These are phyloP conservation scores for Diddensiella caesifluorescens DNA, from an alignment of 805 yeast species.

Conservation along the genomic window DNA sequence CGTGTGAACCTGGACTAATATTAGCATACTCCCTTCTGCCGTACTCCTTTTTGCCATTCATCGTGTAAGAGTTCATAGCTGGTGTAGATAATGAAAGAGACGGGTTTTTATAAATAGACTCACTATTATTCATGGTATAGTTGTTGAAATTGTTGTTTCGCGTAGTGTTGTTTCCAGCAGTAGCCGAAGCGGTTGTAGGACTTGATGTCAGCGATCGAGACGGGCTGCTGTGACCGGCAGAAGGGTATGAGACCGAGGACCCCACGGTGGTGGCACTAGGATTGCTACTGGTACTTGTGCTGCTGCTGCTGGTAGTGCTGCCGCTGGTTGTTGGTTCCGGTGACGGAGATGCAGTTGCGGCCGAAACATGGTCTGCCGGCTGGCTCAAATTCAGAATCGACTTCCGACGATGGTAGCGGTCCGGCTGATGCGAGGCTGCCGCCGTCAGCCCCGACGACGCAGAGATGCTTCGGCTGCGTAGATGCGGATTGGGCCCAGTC, in stretches of 20 bases:
- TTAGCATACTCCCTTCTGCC: no score
- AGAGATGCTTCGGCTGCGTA: constrained; percentile 2
- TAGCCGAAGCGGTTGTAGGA: background rate
- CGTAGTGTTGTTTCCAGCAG: background rate
- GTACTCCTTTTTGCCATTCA: constrained; percentile 2
- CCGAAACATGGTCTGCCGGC: constrained; percentile 6
- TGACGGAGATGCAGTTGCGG: constrained; percentile 10
- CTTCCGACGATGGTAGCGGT: constrained; percentile 21
- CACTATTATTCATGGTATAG: no score
- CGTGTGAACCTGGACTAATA: no score
- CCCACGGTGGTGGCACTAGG: constrained; percentile 2
- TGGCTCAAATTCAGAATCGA: constrained; percentile 6
- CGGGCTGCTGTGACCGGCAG: background rate
- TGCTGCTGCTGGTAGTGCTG: constrained; percentile 1
- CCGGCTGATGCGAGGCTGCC: constrained; percentile 17
- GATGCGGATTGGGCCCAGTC: constrained; percentile 2
- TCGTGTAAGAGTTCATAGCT: constrained; percentile 1
- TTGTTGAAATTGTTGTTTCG: no score
- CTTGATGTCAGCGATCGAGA: constrained; percentile 2
- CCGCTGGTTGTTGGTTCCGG: constrained; percentile 5
- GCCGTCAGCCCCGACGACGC: constrained; percentile 1
- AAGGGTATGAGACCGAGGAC: background rate
- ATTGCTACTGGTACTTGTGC: constrained; percentile 1
- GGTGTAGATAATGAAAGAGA: constrained; percentile 1
- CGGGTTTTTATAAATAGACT: constrained; percentile 2